Percentiles rank a stretch among this genome's conserved stretches.
phyloP scores from a whole-genome alignment of 768 basidiomycete species.

The Hydnomerulius pinastri region DNA sequence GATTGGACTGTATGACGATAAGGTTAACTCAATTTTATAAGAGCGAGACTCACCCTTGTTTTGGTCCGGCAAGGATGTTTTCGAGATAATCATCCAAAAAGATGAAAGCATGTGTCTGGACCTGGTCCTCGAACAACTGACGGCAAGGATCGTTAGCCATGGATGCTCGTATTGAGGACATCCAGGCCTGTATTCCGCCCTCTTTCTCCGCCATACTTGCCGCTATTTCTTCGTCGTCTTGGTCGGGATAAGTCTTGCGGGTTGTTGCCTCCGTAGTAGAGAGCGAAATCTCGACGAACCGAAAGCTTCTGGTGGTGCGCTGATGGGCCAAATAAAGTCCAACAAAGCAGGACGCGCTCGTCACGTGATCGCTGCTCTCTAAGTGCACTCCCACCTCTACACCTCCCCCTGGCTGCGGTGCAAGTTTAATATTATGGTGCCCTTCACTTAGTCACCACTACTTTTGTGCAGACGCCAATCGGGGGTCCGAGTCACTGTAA shows the following conservation, averaged over 20 bases:
- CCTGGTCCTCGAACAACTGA: slow-evolving; percentile 68
- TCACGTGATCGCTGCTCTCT: slow-evolving; percentile 32
- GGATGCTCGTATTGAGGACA: slow-evolving; percentile 59
- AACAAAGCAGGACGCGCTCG: slow-evolving; percentile 24
- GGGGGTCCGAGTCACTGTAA: no score
- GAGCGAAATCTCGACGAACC: slow-evolving; percentile 5
- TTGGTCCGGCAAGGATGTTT: slow-evolving; percentile 63
- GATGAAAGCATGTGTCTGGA: slow-evolving; percentile 73
- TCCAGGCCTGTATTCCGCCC: slow-evolving; percentile 67
- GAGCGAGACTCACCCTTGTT: slow-evolving; percentile 55
- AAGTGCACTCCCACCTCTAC: slow-evolving; percentile 6
- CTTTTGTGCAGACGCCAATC: no score
- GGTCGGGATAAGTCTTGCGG: background rate
- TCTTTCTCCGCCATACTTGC: slow-evolving; percentile 9
- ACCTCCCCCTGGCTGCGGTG: no score
- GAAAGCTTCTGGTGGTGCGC: background rate
- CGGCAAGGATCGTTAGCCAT: slow-evolving; percentile 77
- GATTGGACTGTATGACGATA: slow-evolving; percentile 49
- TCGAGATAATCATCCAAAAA: slow-evolving; percentile 81
- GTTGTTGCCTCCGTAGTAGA: background rate
- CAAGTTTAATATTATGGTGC: no score
- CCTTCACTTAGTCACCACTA: no score
- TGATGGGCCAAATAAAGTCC: slow-evolving; percentile 18
- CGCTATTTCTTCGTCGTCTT: slow-evolving; percentile 1
- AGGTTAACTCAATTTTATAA: background rate